phyloP scores from a whole-genome alignment of 164 flowering plant genomes.

The Echeveria elegans region DNA sequence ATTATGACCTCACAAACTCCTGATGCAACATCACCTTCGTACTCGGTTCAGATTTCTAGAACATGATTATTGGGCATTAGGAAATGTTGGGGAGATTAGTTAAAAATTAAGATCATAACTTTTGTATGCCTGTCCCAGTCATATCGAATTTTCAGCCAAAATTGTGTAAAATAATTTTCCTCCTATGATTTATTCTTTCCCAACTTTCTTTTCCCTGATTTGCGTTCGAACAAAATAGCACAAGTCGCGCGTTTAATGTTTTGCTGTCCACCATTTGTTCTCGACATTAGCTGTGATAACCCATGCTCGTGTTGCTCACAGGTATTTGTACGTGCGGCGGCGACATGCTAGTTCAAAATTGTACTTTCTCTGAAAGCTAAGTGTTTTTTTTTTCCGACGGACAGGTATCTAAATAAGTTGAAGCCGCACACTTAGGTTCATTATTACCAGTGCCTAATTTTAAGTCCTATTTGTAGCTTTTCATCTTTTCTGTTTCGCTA shows the following conservation, averaged over 20 bases:
- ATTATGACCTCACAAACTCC: not conserved
- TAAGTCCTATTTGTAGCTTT: not conserved
- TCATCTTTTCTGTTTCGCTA: not conserved
- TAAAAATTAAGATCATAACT: not conserved
- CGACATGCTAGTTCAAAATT: not conserved
- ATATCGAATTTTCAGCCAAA: not conserved
- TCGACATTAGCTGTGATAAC: not conserved
- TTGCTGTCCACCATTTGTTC: not conserved
- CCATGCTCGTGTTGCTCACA: not conserved
- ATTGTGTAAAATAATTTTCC: too few relatives aligned
- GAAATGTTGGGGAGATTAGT: conserved; percentile 2
- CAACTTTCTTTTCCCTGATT: not conserved
- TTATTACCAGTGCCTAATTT: not conserved
- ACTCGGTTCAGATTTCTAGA: not conserved
- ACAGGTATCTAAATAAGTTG: not conserved
- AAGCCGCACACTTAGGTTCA: not conserved
- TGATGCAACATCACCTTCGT: not conserved
- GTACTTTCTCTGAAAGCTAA: not conserved
- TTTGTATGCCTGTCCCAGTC: not conserved
- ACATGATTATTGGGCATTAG: conserved; percentile 1
- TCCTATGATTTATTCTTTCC: not conserved
- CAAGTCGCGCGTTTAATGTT: not conserved
- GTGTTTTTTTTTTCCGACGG: not conserved
- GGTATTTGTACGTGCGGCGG: not conserved
- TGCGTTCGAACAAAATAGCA: not conserved